Conservation (phyloP, 176 grass and related monocot genomes). For the Coix lacrymajobi region DNA sequence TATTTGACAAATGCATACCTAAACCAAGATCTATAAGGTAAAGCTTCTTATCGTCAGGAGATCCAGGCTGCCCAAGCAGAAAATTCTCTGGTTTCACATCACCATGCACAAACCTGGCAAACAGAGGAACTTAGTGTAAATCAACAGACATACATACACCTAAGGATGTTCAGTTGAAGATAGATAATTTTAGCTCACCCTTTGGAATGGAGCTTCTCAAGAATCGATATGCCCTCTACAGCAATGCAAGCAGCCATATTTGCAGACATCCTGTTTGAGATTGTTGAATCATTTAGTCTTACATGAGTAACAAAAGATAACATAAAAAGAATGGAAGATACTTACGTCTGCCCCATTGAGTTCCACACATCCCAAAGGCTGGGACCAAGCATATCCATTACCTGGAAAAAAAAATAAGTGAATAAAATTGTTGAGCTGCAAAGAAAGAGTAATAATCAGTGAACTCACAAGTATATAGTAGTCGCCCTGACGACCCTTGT, state of each 20-base stretch:
- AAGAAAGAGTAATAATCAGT: slow-evolving; percentile 29
- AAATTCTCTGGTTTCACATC: slow-evolving; percentile 99
- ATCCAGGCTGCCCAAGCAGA: slow-evolving; percentile 85
- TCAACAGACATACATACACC: neutral
- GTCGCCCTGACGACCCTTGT: slow-evolving; percentile 83
- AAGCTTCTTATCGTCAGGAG: slow-evolving; percentile 89
- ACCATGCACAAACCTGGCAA: slow-evolving; percentile 94
- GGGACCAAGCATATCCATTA: slow-evolving; percentile 98
- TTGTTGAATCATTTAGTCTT: slow-evolving; percentile 24
- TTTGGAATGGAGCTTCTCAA: slow-evolving; percentile 87
- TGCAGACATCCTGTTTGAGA: slow-evolving; percentile 63
- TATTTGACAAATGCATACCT: slow-evolving; percentile 45
- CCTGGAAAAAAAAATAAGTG: slow-evolving; percentile 39
- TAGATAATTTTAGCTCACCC: slow-evolving; percentile 43
- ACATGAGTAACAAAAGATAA: slow-evolving; percentile 13
- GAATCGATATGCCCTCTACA: slow-evolving; percentile 87
- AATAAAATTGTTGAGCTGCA: slow-evolving; percentile 10
- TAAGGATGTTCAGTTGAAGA: neutral
- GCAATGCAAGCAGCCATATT: slow-evolving; percentile 92
- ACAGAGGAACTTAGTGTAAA: slow-evolving; percentile 6
- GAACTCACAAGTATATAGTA: slow-evolving; percentile 78
- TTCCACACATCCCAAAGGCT: slow-evolving; percentile 99
- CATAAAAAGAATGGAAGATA: slow-evolving; percentile 1
- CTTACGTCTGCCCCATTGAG: slow-evolving; percentile 78
- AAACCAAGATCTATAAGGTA: slow-evolving; percentile 97